Conservation (phyloP, 495 filamentous ascomycete genomes). For the Aspergillus diversus region DNA sequence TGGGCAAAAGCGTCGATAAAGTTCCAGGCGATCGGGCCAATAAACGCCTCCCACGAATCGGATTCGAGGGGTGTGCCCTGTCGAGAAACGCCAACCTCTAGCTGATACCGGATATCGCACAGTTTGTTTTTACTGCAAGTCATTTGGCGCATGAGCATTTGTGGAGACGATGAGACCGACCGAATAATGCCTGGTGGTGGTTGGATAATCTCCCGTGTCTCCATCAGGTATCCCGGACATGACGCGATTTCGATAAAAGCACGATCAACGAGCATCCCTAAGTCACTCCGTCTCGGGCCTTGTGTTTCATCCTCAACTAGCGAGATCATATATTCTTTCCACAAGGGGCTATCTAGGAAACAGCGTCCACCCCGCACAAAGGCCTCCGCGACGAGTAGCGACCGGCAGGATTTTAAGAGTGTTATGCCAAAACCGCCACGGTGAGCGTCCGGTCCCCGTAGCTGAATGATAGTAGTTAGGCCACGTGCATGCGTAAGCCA, state of each 20-base stretch:
- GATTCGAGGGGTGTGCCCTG: not conserved
- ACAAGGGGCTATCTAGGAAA: constrained; percentile 29
- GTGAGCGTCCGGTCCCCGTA: constrained; percentile 30
- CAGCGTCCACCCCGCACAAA: constrained; percentile 27
- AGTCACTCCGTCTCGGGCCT: constrained; percentile 15
- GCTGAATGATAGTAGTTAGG: constrained; percentile 28
- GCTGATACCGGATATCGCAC: not conserved
- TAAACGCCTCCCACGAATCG: constrained; percentile 14
- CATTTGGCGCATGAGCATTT: not conserved
- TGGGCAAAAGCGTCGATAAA: constrained; percentile 18
- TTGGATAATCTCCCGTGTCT: constrained; percentile 11
- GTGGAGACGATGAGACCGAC: not conserved
- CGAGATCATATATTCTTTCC: constrained; percentile 24
- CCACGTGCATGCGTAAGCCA: constrained; percentile 38
- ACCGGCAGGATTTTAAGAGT: constrained; percentile 30
- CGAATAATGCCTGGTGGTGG: not conserved
- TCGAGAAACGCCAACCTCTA: constrained; percentile 2
- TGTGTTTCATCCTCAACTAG: constrained; percentile 18
- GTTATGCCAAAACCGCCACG: constrained; percentile 27
- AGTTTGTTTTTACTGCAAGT: not conserved
- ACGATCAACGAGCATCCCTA: constrained; percentile 22
- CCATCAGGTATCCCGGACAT: constrained; percentile 22
- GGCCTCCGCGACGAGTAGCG: constrained; percentile 29
- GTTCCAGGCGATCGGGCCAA: constrained; percentile 19
- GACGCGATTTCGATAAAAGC: constrained; percentile 25